Conservation (phyloP, 106 monocot genomes). For the Agapanthus africanus region DNA sequence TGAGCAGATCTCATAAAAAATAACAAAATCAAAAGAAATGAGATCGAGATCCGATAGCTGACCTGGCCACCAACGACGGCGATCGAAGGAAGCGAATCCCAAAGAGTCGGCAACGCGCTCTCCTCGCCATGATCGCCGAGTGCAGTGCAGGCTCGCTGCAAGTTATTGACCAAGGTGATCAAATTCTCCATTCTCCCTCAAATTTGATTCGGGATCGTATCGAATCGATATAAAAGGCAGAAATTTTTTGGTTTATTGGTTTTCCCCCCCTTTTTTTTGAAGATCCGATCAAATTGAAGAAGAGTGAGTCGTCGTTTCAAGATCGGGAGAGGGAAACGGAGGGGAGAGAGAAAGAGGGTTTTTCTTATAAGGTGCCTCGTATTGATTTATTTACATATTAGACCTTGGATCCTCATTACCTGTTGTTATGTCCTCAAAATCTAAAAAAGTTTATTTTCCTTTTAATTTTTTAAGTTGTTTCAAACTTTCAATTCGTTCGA, state of each 20-base stretch:
- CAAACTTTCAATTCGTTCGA: too few relatives aligned
- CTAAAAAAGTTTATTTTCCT: too few relatives aligned
- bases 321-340: neutral
- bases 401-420: too few relatives aligned
- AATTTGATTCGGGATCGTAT: neutral
- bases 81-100: conserved; percentile 52
- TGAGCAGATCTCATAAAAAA: neutral
- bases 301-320: neutral
- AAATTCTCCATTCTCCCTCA: conserved; percentile 18
- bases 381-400: too few relatives aligned
- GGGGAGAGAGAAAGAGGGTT: neutral
- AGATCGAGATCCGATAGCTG: conserved; percentile 1
- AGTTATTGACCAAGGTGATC: conserved; percentile 23
- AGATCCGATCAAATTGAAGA: conserved; percentile 1
- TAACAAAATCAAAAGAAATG: neutral
- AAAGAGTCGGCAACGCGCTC: conserved; percentile 38
- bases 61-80: conserved; percentile 61
- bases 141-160: conserved; percentile 39
- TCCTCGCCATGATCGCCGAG: conserved; percentile 47
- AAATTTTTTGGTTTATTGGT: neutral
- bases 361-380: too few relatives aligned
- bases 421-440: too few relatives aligned
- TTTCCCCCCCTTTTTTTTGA: too few relatives aligned
- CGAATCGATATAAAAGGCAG: neutral
- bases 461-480: too few relatives aligned